Evolutionary conservation across 371 early-diverging fungal species (phyloP), one percentile per base, ranked within the genome.

Genomic region (Rhizoclosmatium hyalinum): DNA sequence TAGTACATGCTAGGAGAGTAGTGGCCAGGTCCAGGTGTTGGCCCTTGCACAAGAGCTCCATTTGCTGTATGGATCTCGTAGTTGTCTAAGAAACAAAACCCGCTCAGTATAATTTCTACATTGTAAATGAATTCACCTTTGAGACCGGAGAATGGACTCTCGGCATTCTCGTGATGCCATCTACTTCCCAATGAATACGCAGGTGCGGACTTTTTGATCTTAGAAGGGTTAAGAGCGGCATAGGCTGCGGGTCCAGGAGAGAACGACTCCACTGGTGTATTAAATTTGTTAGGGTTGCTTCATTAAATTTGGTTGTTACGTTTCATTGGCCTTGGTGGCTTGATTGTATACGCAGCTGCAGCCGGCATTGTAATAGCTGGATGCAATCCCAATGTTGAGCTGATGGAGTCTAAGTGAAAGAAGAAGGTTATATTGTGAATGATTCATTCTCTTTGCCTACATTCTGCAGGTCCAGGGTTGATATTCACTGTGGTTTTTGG

Each of bases 191-290:
- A 68, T n/a, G 85, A 85, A 58, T 85, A 85, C 1, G 83, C 85
- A 6, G 85, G 85, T 5, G 83, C 71, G 2, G 83, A 65, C 46
- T 80, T 78, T 65, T 83, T 85, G 73, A 85, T 78, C 64, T 85
- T 85, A 8, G 83, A 80, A 24, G 81, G 81, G 32, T 77, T 74
- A 21, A 83, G 65, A 2, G 85, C 75, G 14, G 79, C 75, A 63
- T 85, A 85, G 1, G 85, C 85, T 1, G 85, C 85, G n/a, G 85
- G 85, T 12, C 85, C 85, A 32, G 85, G 85, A 14, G 85, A 85
- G 46, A 83, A 73, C 4, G 79, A 78, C 58, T 83, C 83, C 68
- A 85, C 85, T 85, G 47, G 21, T 50, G 6, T 14, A 17, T 47
- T 39, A 43, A 43, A 19, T 42, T 68, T 62, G n/a, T 45, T 57